Base-by-base conservation (phyloP, 73 alveolate species). In the Paramecium octaurelia region DNA sequence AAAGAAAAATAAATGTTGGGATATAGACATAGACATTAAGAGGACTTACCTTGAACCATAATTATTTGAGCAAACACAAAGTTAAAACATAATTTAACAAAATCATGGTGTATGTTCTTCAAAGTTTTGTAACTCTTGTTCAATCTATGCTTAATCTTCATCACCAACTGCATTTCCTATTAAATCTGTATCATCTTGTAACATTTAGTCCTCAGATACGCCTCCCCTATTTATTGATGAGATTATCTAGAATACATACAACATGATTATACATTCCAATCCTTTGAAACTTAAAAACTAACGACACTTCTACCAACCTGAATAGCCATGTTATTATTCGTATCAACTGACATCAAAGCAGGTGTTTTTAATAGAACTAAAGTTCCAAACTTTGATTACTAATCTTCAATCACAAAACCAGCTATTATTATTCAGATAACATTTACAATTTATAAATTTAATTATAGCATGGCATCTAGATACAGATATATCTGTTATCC, bases 391-490 rank as follows among this genome's bases (percentile, higher is more conserved):
- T 93, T 93, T 9, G 93, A 60, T 27, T 92, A 46, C 18, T 92
- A 36, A 92, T 93, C 96, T 48, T 93, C 94, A 3, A 93, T 23
- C 4, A 86, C 64, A 50, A 92, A 92, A 10, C 86, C 88, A 70
- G 89, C 94, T 89, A 46, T 2, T 3, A 24, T 11, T 21, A 80
- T 0, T 64, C 0, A 1, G 9, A 24, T 21, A 34, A 73, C n/a
- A 54, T n/a, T 89, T 92, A 48, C 95, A 59, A 35, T 85, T 86
- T 5, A n/a, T 36, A 83, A 44, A 91, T 48, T 71, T 92, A 24
- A 93, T 40, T 23, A 89, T 16, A 4, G 96, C 96, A 92, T 93
- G 96, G 20, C 88, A 75, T 58, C 96, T 92, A 36, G 94, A 77
- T 27, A 89, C 93, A 29, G 96, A 68, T 2, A 64, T 68, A 75